Conservation (phyloP, 805 yeast species). For the Starmera amethionina region DNA sequence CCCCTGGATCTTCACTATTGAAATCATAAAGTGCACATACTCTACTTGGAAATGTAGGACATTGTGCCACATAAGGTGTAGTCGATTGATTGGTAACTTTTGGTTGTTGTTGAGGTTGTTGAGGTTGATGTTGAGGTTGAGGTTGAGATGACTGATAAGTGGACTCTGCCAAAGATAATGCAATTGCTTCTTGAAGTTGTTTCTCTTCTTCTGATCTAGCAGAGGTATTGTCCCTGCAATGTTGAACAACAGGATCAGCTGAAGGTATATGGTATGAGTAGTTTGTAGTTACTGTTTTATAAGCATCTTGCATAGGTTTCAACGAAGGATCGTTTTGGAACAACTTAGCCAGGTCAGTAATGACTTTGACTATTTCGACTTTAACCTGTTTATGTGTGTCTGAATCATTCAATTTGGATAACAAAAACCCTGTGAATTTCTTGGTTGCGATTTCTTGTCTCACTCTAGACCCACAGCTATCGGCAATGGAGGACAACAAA, state of each 20-base stretch:
- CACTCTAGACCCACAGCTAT: slow-evolving; percentile 67
- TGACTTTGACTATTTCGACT: slow-evolving; percentile 50
- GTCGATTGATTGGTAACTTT: slow-evolving; percentile 6
- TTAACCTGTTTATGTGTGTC: slow-evolving; percentile 62
- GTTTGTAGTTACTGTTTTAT: slow-evolving; percentile 33
- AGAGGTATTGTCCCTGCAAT: slow-evolving; percentile 33
- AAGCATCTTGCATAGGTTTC: slow-evolving; percentile 56
- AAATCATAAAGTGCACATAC: slow-evolving; percentile 85
- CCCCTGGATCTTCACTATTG: slow-evolving; percentile 72
- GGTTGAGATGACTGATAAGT: slow-evolving; percentile 5
- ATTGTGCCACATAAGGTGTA: slow-evolving; percentile 13
- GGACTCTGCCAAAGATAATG: slow-evolving; percentile 42
- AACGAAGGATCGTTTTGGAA: slow-evolving; percentile 72
- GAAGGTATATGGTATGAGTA: slow-evolving; percentile 36
- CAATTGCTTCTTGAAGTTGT: slow-evolving; percentile 68
- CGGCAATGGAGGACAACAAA: slow-evolving; percentile 51
- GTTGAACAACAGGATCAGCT: slow-evolving; percentile 39
- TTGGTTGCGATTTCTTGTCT: slow-evolving; percentile 53
- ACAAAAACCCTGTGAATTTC: slow-evolving; percentile 37
- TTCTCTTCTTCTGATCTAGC: slow-evolving; percentile 59
- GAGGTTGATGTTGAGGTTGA: slow-evolving; percentile 4
- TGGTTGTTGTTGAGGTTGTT: slow-evolving; percentile 5
- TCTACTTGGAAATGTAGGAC: slow-evolving; percentile 32
- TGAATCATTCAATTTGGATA: slow-evolving; percentile 40
- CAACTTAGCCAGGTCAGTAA: slow-evolving; percentile 53